Evolutionary conservation across 192 early-diverging fungal species (phyloP), one percentile per base, ranked within the genome.

Genomic region (Martensiomyces pterosporus): DNA sequence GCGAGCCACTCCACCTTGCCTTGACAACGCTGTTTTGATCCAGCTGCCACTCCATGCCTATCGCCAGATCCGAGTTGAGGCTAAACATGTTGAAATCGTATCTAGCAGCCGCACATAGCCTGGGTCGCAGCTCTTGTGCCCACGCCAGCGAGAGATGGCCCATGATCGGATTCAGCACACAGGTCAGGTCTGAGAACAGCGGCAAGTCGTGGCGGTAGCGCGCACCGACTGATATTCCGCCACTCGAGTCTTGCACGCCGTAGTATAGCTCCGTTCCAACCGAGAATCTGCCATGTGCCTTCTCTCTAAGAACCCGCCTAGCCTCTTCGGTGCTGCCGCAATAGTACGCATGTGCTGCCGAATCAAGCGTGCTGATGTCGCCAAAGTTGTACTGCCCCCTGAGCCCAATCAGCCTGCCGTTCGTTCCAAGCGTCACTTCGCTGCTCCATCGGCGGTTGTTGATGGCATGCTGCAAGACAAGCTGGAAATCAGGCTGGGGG

Each of bases 1-100:
- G 53, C 36, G 66, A 41, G 24, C 48, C 54, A 39, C 82, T 85
- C 50, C 80, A 57, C 34, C 78, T 57, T 3, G 48, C 64, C 63
- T 84, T 82, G 32, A 82, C 39, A n/a, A 82, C 51, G 46, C 65
- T 82, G 59, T 40, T 77, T 19, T 61, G 71, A 56, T 53, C 74
- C 61, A 58, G 51, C 46, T 70, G 87, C 86, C 79, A 94, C 50
- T 94, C 93, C 2, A 89, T 64, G n/a, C 93, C 96, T 10, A 89
- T 64, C 1, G 83, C 80, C 19, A 98, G 64, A 69, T 98, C 93
- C 21, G 89, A 89, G 24, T 91, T 86, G 40, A 94, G 90, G 42
- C 85, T 88, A 61, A 92, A 96, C 9, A 89, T 79, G 41, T 93
- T 95, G 61, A 94, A 89, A 43, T 92, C 85, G 66, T 92, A 98